Evolutionary conservation across 305 asterid species (phyloP).

Genomic region (Coffea humblotiana): DNA sequence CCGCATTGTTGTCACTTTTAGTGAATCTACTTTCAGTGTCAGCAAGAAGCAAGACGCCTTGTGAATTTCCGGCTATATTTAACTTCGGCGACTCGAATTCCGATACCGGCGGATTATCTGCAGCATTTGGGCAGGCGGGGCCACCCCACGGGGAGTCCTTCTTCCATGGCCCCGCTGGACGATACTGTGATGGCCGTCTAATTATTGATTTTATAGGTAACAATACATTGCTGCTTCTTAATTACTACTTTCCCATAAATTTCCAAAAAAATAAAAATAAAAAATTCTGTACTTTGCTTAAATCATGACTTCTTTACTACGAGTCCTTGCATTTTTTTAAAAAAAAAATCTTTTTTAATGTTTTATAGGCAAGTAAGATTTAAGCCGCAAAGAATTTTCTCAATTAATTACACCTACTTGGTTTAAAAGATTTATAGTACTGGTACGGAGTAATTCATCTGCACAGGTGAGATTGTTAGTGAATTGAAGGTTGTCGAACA

Average conservation of each 20-base stretch:
- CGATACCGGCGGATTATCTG: slow-evolving; percentile 95
- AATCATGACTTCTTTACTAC: not conserved
- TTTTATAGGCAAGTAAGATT: no score
- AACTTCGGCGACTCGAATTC: slow-evolving; percentile 93
- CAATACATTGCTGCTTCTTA: not conserved
- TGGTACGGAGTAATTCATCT: no score
- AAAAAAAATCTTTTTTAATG: no score
- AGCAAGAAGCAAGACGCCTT: slow-evolving; percentile 15
- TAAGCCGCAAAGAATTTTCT: not conserved
- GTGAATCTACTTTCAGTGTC: slow-evolving; percentile 1
- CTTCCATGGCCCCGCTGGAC: not conserved
- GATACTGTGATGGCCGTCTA: not conserved
- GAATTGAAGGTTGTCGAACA: no score
- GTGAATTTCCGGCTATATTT: slow-evolving; percentile 78
- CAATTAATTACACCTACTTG: not conserved
- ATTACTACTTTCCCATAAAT: not conserved
- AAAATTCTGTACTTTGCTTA: not conserved
- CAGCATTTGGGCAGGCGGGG: slow-evolving; percentile 84
- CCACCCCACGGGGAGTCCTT: slow-evolving; percentile 77
- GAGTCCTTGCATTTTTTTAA: no score
- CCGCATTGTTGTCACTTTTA: slow-evolving; percentile 4
- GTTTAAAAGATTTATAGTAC: no score
- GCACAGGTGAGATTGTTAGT: no score
- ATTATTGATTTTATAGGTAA: not conserved
- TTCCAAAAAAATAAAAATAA: no score